phyloP scores from a whole-genome alignment of 2,329 filamentous ascomycete species.

The Apiospora saccharicola region DNA sequence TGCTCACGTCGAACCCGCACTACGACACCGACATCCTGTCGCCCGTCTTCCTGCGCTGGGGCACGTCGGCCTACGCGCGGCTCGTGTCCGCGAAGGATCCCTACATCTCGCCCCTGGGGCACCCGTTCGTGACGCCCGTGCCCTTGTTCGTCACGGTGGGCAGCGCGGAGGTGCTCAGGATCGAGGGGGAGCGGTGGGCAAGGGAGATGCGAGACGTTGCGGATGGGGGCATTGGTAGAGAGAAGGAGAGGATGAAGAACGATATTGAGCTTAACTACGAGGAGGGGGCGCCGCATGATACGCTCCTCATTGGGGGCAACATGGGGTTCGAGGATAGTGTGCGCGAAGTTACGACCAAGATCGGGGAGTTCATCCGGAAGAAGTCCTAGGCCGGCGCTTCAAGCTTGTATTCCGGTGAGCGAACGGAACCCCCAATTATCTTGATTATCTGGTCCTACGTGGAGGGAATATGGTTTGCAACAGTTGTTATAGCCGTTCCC shows the following conservation, averaged over 20 bases:
- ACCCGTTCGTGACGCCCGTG: slow-evolving; percentile 35
- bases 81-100: slow-evolving; percentile 21
- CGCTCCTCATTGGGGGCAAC: slow-evolving; percentile 47
- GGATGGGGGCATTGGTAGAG: not conserved
- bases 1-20: slow-evolving; percentile 31
- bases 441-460: too few relatives aligned
- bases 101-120: slow-evolving; percentile 34
- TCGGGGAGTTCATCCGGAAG: slow-evolving; percentile 35
- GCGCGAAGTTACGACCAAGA: slow-evolving; percentile 32
- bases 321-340: slow-evolving; percentile 50
- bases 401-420: too few relatives aligned
- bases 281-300: slow-evolving; percentile 53
- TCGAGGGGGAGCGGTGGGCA: slow-evolving; percentile 65
- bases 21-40: slow-evolving; percentile 48
- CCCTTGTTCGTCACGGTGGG: slow-evolving; percentile 36
- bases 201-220: slow-evolving; percentile 41
- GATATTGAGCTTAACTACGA: slow-evolving; percentile 48
- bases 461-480: too few relatives aligned
- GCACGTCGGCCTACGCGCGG: slow-evolving; percentile 41
- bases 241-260: slow-evolving; percentile 29
- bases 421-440: too few relatives aligned
- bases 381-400: not conserved
- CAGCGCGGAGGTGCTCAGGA: slow-evolving; percentile 41
- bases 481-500: too few relatives aligned
- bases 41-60: slow-evolving; percentile 48